Evolutionary conservation across 345 rosid genomes (phyloP).

Genomic region (Brassica cretica): DNA sequence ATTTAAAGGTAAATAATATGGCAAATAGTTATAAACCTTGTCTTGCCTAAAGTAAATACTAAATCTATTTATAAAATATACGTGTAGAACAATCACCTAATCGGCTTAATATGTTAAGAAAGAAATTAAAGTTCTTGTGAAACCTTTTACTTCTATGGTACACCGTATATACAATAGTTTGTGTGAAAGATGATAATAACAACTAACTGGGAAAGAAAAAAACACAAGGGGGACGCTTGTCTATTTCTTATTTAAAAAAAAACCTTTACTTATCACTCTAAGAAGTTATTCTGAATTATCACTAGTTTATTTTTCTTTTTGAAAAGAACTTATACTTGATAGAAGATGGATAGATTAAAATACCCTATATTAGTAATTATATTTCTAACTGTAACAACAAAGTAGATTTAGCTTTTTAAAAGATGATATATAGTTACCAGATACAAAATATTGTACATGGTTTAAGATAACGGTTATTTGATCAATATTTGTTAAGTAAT

Average conservation of each 20-base stretch:
- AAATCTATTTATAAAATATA: neutral
- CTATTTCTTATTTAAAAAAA: conserved; percentile 21
- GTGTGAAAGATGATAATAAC: conserved; percentile 34
- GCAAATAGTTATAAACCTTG: neutral
- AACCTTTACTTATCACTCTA: neutral
- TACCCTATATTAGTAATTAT: neutral
- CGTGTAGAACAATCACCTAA: conserved; percentile 29
- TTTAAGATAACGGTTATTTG: neutral
- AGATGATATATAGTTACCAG: neutral
- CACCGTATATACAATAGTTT: neutral
- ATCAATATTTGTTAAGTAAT: no score
- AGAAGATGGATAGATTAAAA: neutral
- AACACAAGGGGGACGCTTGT: conserved; percentile 33
- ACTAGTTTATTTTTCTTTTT: neutral
- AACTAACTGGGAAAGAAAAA: conserved; percentile 21
- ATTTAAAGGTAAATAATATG: neutral
- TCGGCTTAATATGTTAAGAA: conserved; percentile 26
- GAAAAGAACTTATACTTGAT: neutral
- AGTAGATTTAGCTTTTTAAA: neutral
- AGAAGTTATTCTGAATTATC: neutral
- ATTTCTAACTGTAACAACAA: neutral
- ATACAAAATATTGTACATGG: neutral
- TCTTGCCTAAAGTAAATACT: neutral
- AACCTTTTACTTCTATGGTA: conserved; percentile 18
- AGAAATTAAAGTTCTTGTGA: conserved; percentile 7